phyloP scores from a whole-genome alignment of 2,329 filamentous ascomycete genomes.

The Calonectria honghensis region DNA sequence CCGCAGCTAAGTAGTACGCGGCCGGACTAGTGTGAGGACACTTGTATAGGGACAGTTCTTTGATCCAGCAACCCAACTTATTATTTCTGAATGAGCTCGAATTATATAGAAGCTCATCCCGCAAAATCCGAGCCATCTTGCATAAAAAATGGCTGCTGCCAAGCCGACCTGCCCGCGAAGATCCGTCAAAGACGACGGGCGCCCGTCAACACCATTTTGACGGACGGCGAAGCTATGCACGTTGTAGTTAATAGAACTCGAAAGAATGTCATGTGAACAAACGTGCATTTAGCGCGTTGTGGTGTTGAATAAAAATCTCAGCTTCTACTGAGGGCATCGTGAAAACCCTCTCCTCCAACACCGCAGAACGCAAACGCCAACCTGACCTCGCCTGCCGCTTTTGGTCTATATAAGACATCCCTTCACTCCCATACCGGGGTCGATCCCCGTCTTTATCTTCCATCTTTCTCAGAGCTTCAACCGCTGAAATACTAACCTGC shows the following conservation, averaged over 20 bases:
- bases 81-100: background rate
- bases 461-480: background rate
- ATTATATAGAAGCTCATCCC: background rate
- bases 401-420: background rate
- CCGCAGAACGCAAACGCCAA: conserved; percentile 7
- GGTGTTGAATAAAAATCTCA: conserved; percentile 25
- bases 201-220: conserved; percentile 35
- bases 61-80: too few species aligned
- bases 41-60: background rate
- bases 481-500: background rate
- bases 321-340: conserved; percentile 25
- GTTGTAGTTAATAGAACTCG: conserved; percentile 17
- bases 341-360: conserved; percentile 23
- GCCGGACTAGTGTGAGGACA: background rate
- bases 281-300: conserved; percentile 7
- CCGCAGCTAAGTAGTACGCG: too few species aligned
- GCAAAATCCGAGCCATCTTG: background rate
- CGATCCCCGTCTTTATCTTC: background rate
- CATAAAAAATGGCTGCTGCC: background rate
- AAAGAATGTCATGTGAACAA: conserved; percentile 28
- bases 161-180: conserved; percentile 7
- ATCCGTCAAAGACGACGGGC: conserved; percentile 25
- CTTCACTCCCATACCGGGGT: background rate
- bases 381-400: conserved; percentile 1
- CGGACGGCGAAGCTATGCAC: conserved; percentile 12